Percentiles rank a stretch among this genome's conserved stretches.
phyloP scores from a whole-genome alignment of 2,329 filamentous ascomycete genomes.

The Dactylellina cionopaga region DNA sequence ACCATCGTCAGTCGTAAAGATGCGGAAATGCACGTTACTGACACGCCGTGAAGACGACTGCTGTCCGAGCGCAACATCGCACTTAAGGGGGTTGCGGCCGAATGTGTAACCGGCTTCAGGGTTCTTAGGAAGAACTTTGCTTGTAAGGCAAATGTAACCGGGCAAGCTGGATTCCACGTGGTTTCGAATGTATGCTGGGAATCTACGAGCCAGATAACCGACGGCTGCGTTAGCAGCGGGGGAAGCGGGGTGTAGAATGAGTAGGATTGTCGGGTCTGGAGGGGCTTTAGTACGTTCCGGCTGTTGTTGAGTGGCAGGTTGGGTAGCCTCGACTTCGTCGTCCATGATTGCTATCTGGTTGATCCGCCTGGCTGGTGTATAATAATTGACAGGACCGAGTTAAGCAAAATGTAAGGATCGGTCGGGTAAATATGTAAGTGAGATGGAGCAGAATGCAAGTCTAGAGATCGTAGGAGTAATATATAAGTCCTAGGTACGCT shows the following conservation, averaged over 20 bases:
- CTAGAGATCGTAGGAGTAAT: not conserved
- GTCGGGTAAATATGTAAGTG: constrained; percentile 1
- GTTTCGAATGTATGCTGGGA: constrained; percentile 47
- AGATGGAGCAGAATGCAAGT: constrained; percentile 4
- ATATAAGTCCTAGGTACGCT: constrained; percentile 13
- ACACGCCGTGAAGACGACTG: constrained; percentile 71
- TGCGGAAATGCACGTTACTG: constrained; percentile 95
- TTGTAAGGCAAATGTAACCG: constrained; percentile 54
- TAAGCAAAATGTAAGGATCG: not conserved
- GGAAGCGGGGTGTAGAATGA: constrained; percentile 55
- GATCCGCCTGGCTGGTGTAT: not conserved
- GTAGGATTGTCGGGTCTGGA: constrained; percentile 54
- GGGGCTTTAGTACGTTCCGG: constrained; percentile 54
- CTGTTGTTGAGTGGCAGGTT: constrained; percentile 56
- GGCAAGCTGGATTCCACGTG: constrained; percentile 41
- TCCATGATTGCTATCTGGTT: constrained; percentile 25
- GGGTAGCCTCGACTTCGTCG: constrained; percentile 55
- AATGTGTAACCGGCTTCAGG: constrained; percentile 81
- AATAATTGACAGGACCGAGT: not conserved
- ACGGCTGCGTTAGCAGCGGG: constrained; percentile 55
- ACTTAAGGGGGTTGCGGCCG: constrained; percentile 76
- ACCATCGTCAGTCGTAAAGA: constrained; percentile 86
- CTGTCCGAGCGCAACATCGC: constrained; percentile 78
- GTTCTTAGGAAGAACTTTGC: constrained; percentile 64
- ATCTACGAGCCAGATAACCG: constrained; percentile 50